Evolutionary conservation across 768 basidiomycete genomes (phyloP).

Genomic region (Pulveroboletus sp.): DNA sequence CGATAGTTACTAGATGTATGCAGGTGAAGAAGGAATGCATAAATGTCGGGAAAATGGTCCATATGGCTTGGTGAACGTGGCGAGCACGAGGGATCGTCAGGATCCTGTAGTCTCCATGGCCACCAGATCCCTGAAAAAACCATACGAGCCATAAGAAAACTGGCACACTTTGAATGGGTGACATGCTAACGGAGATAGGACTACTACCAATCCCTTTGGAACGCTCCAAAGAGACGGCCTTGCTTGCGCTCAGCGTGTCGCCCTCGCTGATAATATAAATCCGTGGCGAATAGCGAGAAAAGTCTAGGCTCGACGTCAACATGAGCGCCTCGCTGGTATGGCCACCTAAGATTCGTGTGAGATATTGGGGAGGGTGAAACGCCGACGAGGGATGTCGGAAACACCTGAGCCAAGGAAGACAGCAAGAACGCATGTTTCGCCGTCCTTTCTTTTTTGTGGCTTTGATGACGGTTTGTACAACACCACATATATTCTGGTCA

Average conservation of each 20-base stretch:
- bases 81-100: conserved; percentile 83
- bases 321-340: conserved; percentile 87
- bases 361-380: conserved; percentile 1
- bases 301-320: conserved; percentile 69
- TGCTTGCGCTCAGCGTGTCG: conserved; percentile 71
- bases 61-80: conserved; percentile 73
- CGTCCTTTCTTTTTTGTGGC: conserved; percentile 8
- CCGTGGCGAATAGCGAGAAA: conserved; percentile 68
- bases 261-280: conserved; percentile 81
- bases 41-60: conserved; percentile 66
- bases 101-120: conserved; percentile 40
- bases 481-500: conserved; percentile 18
- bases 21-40: conserved; percentile 57
- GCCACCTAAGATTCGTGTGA: conserved; percentile 57
- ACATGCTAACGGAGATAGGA: conserved; percentile 13
- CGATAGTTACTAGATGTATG: conserved; percentile 55
- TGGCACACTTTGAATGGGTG: not conserved
- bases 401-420: conserved; percentile 93
- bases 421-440: conserved; percentile 50
- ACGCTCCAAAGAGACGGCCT: conserved; percentile 63
- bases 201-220: conserved; percentile 11
- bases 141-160: conserved; percentile 12
- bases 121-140: conserved; percentile 5
- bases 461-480: conserved; percentile 12
- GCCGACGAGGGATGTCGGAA: conserved; percentile 17